phyloP scores from a whole-genome alignment of 352 stramenopile species.

The Phytophthora europaea region DNA sequence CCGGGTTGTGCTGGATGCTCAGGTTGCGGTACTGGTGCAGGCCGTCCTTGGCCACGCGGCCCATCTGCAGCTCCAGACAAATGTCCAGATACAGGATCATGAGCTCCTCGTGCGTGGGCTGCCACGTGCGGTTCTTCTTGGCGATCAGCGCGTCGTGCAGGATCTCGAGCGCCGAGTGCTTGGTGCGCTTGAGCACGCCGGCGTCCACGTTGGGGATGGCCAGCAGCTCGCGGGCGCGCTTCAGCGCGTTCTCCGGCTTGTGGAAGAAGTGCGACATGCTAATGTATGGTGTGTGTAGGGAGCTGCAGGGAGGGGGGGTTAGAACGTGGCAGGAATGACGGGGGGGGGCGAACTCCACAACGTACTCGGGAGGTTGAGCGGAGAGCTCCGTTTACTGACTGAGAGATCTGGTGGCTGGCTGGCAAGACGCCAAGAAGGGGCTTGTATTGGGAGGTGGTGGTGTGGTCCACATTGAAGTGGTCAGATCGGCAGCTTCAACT shows the following conservation, averaged over 20 bases:
- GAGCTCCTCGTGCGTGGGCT: constrained; percentile 97
- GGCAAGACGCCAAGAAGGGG: not conserved
- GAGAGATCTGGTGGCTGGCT: constrained; percentile 20
- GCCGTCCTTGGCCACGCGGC: constrained; percentile 97
- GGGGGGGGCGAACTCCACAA: not conserved
- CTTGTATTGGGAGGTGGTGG: not conserved
- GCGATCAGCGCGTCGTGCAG: constrained; percentile 96
- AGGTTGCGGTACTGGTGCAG: constrained; percentile 99
- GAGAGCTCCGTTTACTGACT: constrained; percentile 24
- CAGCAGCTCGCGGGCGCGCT: constrained; percentile 90
- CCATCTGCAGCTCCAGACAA: constrained; percentile 95
- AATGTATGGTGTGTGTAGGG: constrained; percentile 17
- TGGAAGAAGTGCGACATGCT: constrained; percentile 88
- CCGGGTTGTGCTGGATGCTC: constrained; percentile 94
- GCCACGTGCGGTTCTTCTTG: constrained; percentile 97
- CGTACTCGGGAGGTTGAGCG: constrained; percentile 18
- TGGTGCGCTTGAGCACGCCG: constrained; percentile 80
- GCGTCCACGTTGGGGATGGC: constrained; percentile 80
- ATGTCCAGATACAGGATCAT: constrained; percentile 98
- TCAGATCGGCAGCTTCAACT: too few relatives aligned
- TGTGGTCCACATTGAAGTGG: not conserved
- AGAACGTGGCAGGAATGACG: not conserved
- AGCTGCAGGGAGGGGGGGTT: constrained; percentile 19
- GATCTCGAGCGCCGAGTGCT: constrained; percentile 86
- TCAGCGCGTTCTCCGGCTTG: constrained; percentile 94